Conservation (phyloP, 495 filamentous ascomycete genomes). For the Annulohypoxylon nitens region DNA sequence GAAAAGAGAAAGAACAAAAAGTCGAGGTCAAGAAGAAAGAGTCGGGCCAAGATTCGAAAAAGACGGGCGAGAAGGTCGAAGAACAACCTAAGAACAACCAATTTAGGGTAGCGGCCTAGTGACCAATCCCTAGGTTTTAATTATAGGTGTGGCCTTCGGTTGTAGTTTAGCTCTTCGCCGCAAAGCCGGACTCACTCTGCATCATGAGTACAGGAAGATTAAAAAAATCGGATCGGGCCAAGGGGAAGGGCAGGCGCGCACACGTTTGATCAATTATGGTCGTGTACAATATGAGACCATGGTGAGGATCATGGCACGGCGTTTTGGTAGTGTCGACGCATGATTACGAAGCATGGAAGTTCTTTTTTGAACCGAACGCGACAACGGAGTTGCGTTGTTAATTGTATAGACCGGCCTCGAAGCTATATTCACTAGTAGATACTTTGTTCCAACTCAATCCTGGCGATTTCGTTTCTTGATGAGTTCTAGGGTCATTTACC, state of each 20-base stretch:
- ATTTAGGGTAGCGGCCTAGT: constrained; percentile 46
- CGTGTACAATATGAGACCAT: constrained; percentile 49
- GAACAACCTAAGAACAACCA: constrained; percentile 48
- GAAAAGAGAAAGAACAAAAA: constrained; percentile 49
- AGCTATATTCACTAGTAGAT: constrained; percentile 39
- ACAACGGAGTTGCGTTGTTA: constrained; percentile 40
- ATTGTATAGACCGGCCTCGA: constrained; percentile 45
- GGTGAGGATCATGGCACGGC: constrained; percentile 51
- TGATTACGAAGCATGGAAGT: constrained; percentile 50
- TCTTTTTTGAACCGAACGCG: constrained; percentile 37
- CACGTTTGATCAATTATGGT: constrained; percentile 43
- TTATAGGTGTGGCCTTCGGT: constrained; percentile 20
- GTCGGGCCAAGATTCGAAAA: constrained; percentile 47
- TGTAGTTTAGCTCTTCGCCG: constrained; percentile 9
- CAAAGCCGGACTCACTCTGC: constrained; percentile 18
- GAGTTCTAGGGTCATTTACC: background rate
- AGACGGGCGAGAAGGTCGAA: constrained; percentile 47
- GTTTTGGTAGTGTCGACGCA: constrained; percentile 52
- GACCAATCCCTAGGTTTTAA: constrained; percentile 33
- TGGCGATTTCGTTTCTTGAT: constrained; percentile 1
- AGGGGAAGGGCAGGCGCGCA: constrained; percentile 20
- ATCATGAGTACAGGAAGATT: constrained; percentile 23
- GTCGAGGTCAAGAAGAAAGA: constrained; percentile 46
- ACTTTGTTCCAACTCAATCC: constrained; percentile 20
- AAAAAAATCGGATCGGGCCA: constrained; percentile 27